These are phyloP conservation scores for Spergularia azorica DNA, from an alignment of 179 eudicot genomes.

Conservation along the genomic window DNA sequence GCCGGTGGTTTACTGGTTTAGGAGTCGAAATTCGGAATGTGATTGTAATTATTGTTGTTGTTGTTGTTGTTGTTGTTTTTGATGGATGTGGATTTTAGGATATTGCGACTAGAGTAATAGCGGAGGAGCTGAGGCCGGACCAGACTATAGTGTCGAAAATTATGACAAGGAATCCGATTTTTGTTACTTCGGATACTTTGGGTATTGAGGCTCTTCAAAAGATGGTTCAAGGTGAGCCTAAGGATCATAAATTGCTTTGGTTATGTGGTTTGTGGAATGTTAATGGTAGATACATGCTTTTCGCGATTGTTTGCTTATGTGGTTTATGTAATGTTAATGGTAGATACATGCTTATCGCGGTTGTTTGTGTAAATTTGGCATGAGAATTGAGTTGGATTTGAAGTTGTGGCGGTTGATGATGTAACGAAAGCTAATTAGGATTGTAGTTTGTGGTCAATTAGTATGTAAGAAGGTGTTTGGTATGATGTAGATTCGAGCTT, in stretches of 20 bases:
- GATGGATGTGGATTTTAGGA: conserved; percentile 44
- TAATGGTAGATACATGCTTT: neutral
- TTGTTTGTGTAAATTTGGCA: neutral
- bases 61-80: neutral
- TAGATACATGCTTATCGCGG: neutral
- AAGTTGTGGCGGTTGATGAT: neutral
- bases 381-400: neutral
- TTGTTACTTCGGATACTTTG: conserved; percentile 84
- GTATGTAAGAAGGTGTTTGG: neutral
- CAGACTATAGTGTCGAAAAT: conserved; percentile 79
- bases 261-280: neutral
- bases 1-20: neutral
- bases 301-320: neutral
- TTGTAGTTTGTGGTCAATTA: neutral
- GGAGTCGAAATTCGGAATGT: neutral
- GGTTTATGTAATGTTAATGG: neutral
- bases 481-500: neutral
- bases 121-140: conserved; percentile 92
- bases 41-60: neutral
- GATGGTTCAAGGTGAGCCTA: conserved; percentile 83
- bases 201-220: conserved; percentile 96
- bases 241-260: neutral
- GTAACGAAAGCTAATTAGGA: neutral
- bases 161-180: conserved; percentile 95
- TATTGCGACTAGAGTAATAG: conserved; percentile 85